Evolutionary conservation across 2,329 filamentous ascomycete species (phyloP).

Genomic region (Fusarium armeniacum): DNA sequence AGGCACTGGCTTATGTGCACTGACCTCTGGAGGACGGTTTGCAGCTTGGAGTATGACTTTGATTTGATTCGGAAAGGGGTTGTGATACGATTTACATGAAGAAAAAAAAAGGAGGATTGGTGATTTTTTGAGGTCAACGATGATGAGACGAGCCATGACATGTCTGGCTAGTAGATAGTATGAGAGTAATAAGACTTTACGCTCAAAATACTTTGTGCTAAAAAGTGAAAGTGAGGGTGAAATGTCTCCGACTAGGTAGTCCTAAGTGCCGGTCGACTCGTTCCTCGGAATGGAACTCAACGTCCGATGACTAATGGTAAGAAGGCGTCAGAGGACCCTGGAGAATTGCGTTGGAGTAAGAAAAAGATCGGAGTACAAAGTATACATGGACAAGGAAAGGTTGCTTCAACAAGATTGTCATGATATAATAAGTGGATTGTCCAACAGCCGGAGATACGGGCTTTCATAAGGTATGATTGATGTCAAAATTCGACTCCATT

Average conservation of each 20-base stretch:
- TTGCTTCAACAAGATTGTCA: not conserved
- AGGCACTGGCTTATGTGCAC: constrained; percentile 10
- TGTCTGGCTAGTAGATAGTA: constrained; percentile 44
- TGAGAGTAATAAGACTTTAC: constrained; percentile 43
- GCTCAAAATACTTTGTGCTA: constrained; percentile 20
- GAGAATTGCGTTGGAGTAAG: not conserved
- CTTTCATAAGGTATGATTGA: not conserved
- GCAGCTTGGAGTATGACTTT: constrained; percentile 51
- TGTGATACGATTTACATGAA: constrained; percentile 46
- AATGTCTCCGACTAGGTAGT: not conserved
- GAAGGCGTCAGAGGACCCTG: constrained; percentile 20
- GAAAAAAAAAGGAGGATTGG: constrained; percentile 48
- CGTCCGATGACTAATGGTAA: constrained; percentile 36
- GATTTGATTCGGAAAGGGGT: constrained; percentile 49
- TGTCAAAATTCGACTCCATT: too few relatives aligned
- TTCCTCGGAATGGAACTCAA: constrained; percentile 23
- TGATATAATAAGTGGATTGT: too few relatives aligned
- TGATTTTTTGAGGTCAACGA: constrained; percentile 44
- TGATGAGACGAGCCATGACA: constrained; percentile 44
- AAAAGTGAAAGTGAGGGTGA: constrained; percentile 18
- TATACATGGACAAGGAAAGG: not conserved
- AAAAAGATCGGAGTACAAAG: not conserved
- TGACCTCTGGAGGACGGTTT: constrained; percentile 47
- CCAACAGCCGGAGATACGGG: not conserved
- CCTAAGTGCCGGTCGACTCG: not conserved